Percentiles rank a stretch among this genome's conserved stretches.
Evolutionary conservation across 306 rosid genomes (phyloP).

Genomic region (Luffa acutangula): DNA sequence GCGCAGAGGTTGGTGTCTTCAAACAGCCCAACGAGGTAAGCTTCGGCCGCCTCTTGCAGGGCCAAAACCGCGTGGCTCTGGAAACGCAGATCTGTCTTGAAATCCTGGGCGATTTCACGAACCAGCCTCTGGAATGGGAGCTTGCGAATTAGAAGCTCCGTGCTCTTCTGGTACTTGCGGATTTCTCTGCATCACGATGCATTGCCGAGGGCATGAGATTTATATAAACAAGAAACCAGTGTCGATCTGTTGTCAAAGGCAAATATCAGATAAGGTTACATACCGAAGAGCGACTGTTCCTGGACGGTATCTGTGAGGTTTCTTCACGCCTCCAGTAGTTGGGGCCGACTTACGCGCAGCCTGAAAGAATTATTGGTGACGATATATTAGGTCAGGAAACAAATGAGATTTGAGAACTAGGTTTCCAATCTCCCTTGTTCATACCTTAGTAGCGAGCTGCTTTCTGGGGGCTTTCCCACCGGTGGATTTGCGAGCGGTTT

Average conservation of each 20-base stretch:
- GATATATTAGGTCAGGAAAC: background rate
- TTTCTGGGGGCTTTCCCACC: conserved; percentile 36
- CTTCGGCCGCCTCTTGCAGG: conserved; percentile 38
- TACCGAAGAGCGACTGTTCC: conserved; percentile 19
- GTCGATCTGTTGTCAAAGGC: background rate
- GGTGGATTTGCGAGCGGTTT: conserved; percentile 32
- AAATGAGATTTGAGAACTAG: background rate
- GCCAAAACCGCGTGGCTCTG: conserved; percentile 38
- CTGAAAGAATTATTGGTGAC: conserved; percentile 4
- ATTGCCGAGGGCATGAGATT: background rate
- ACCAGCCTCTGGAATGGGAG: conserved; percentile 16
- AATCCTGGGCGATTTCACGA: conserved; percentile 16
- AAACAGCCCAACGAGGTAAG: conserved; percentile 32
- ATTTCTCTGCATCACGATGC: conserved; percentile 12
- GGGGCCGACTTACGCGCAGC: conserved; percentile 46
- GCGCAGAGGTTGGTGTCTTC: conserved; percentile 38
- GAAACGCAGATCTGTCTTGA: conserved; percentile 34
- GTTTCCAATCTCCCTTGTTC: background rate
- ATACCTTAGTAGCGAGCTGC: conserved; percentile 30
- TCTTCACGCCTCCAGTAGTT: conserved; percentile 45
- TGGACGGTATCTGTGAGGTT: conserved; percentile 43
- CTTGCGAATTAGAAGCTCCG: conserved; percentile 28
- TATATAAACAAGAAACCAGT: background rate
- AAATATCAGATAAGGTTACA: background rate
- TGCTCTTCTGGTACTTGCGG: conserved; percentile 37